Base-by-base conservation (phyloP, 768 basidiomycete species). In the Boletus barrowsii region DNA sequence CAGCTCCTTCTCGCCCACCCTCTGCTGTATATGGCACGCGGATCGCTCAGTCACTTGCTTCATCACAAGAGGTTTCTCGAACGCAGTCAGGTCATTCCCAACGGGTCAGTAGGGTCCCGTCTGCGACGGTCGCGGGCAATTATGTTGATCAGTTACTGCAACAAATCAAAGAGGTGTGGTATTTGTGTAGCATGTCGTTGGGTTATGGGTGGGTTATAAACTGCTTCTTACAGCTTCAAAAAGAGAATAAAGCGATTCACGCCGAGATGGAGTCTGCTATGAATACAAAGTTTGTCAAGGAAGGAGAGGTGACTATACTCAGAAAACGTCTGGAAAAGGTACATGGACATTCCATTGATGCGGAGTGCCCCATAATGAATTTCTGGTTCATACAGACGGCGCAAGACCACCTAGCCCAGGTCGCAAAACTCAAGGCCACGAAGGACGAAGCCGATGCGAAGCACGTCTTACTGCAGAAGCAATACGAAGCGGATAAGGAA, bases 261-360 rank as follows among this genome's bases (percentile, higher is more conserved):
- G 55, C 66, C 24, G 75, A 76, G 2, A 65, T 84, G 44, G 73
- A 78, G 55, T 73, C 74, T 37, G 82, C 82, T 4, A 66, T 73
- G 45, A 78, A 82, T 44, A 75, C 72, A 9, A 83, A 77, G 55
- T 74, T 82, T 39, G 69, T 75, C 32, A 88, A 84, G 63, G 83
- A 87, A 30, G 89, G 89, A 6, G 88, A 91, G 72, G 86, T 86
- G 7, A 76, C 76, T 15, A 81, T 86, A 39, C 65, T 91, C 47
- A 75, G 88, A 59, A 82, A 81, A 58, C 79, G 70, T n/a, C 79
- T 87, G 10, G 84, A 88, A 60, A 86, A 85, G 77, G 89, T 86
- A 61, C 47, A 13, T 3, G 10, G 11, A 20, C 30, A 18, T 24
- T 15, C n/a, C 13, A 47, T 39, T 29, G 7, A 7, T 10, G 59